These are phyloP conservation scores for Nicotiana tomentosiformis DNA, from an alignment of 257 asterid genomes.

Conservation along the genomic window DNA sequence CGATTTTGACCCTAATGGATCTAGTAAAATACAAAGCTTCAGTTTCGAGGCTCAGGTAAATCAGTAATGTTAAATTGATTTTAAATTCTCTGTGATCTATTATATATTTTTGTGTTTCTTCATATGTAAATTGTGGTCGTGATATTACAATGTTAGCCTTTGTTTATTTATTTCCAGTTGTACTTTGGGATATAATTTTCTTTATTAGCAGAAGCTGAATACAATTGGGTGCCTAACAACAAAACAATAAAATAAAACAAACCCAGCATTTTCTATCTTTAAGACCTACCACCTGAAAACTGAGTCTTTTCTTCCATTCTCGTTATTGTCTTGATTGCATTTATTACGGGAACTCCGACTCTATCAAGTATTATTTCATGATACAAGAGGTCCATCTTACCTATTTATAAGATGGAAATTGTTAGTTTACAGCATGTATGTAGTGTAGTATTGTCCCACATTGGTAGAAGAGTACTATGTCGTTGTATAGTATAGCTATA, in stretches of 20 bases:
- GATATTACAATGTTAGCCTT: not conserved
- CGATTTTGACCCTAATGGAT: constrained; percentile 40
- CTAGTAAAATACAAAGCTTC: constrained; percentile 57
- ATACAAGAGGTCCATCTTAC: too few species aligned
- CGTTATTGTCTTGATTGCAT: not conserved
- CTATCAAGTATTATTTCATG: not conserved
- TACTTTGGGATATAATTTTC: not conserved
- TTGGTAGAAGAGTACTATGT: too few species aligned
- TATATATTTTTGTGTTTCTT: not conserved
- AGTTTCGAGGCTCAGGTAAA: constrained; percentile 95
- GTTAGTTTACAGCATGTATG: too few species aligned
- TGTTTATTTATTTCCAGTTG: constrained; percentile 4
- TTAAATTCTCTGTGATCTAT: not conserved
- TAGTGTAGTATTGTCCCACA: too few species aligned
- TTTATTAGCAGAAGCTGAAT: not conserved
- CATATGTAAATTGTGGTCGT: not conserved
- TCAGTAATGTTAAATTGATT: not conserved
- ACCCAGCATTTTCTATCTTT: not conserved
- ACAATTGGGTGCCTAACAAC: not conserved
- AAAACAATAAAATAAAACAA: not conserved
- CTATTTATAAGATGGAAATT: too few species aligned
- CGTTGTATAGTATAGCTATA: too few species aligned
- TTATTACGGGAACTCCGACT: not conserved
- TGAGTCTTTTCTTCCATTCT: not conserved
- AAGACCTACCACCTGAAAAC: not conserved